Evolutionary conservation across 108 stramenopile species (phyloP).

Genomic region (Cyclostephanos invisitatus): DNA sequence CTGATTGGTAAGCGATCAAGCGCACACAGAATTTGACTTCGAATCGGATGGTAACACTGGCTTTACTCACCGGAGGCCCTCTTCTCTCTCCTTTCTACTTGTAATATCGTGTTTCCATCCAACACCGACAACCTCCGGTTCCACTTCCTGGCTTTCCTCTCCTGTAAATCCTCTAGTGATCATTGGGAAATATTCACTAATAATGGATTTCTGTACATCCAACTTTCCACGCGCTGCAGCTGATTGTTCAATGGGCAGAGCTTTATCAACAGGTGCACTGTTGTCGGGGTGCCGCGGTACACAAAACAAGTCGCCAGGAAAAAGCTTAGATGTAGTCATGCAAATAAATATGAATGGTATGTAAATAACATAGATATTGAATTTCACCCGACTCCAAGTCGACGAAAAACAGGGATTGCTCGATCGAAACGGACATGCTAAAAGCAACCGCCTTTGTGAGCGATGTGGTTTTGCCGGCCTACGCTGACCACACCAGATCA

Average conservation of each 20-base stretch:
- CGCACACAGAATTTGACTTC: constrained; percentile 4
- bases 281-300: not conserved
- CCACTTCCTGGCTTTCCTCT: constrained; percentile 58
- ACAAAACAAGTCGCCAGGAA: not conserved
- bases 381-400: constrained; percentile 19
- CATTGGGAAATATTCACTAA: constrained; percentile 80
- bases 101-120: constrained; percentile 84
- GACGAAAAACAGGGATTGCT: constrained; percentile 5
- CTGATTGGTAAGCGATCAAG: not conserved
- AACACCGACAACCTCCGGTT: constrained; percentile 60
- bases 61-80: constrained; percentile 65
- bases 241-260: constrained; percentile 10
- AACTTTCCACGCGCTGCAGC: constrained; percentile 28
- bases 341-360: constrained; percentile 11
- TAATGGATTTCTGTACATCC: constrained; percentile 29
- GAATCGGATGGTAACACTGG: not conserved
- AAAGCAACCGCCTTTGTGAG: not conserved
- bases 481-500: constrained; percentile 10
- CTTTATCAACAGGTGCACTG: constrained; percentile 19
- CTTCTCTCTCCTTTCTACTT: constrained; percentile 83
- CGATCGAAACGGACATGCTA: not conserved
- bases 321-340: constrained; percentile 6
- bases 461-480: constrained; percentile 6
- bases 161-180: constrained; percentile 71
- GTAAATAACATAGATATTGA: constrained; percentile 4